Base-by-base conservation (phyloP, 2,329 filamentous ascomycete genomes). In the Fusarium marasasianum region DNA sequence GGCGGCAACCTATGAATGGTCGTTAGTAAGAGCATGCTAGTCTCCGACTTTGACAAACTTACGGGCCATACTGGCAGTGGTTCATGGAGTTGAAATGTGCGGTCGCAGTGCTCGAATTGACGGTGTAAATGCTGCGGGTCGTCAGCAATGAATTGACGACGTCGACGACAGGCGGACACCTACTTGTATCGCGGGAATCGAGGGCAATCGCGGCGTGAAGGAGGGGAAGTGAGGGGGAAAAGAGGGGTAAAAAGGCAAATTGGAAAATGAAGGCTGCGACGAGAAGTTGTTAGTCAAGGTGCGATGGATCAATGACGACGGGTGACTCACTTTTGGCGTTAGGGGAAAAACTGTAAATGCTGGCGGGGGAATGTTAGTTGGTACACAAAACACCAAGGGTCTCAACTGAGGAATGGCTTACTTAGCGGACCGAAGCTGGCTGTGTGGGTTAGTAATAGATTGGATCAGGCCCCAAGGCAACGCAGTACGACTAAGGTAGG, bases 11-110 rank as follows among this genome's bases (percentile, higher is more conserved):
- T 33, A 18, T 6, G 0, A 17, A 6, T 13, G 2, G 14, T 14
- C 0, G 29, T 50, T 12, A n/a, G 24, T 24, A 24, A 24, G 24
- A 24, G 24, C 24, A 4, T 24, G 4, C 24, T 24, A 24, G 24
- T 24, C 24, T 24, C 24, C 24, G 24, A 24, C 24, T 24, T 24
- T 24, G 10, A 33, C 3, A 50, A 20, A 24, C 47, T 31, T 50
- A 45, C 24, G 47, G 29, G 0, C 7, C 0, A 33, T 50, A 24
- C 4, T 50, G 47, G 47, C 0, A 0, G 11, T 50, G 47, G 47
- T 50, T 50, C 47, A 13, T 50, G 7, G 10, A 33, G 47, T 13
- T 50, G 29, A 50, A 10, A 50, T 50, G 29, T 15, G 48, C 48
- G 29, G 17, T 35, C 22, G 29, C 7, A 12, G 8, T 6, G 31